Evolutionary conservation across 306 rosid genomes (phyloP), one percentile per base, ranked within the genome.

Genomic region (Trifolium fragiferum): DNA sequence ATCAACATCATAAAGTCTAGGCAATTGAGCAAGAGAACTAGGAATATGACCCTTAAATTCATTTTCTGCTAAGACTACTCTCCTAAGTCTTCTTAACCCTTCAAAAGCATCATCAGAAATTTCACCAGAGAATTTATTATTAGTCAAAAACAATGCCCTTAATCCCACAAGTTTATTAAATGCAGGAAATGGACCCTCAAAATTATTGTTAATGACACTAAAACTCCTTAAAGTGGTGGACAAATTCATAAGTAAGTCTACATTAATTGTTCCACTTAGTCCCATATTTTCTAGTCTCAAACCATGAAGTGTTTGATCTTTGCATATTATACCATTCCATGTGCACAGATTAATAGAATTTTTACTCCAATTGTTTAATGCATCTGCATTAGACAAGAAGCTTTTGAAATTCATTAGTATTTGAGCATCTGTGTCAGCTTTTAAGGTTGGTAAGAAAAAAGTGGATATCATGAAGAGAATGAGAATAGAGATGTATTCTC

Each of bases 281-380:
- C 87, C 85, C 95, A 92, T 84, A n/a, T 72, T 67, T 51, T 90
- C 88, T 6, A 94, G 84, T 35, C 38, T 46, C 73, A 94, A 41
- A 4, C 89, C 90, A 14, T 23, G 62, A 5, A 84, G 37, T 19
- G 0, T 72, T 0, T 60, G 77, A 4, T 81, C 5, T 14, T 3
- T 2, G 66, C 99, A 94, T 51, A 58, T 8, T 51, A 94, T 1
- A 32, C 97, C 97, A n/a, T 7, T 7, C 99, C 97, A 94, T 12
- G 20, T 43, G 80, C 96, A 91, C 3, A 88, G 5, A 15, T 2
- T 2, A 7, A 18, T 51, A 12, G 88, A 64, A 9, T 23, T 5
- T 4, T 76, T 27, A 75, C 88, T 71, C 97, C 99, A 92, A 46
- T 81, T 76, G 37, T 57, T 30, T 12, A 92, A 77, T 12, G 86